Conservation (phyloP, 192 early-diverging fungal genomes). For the Allomyces arbusculus region DNA sequence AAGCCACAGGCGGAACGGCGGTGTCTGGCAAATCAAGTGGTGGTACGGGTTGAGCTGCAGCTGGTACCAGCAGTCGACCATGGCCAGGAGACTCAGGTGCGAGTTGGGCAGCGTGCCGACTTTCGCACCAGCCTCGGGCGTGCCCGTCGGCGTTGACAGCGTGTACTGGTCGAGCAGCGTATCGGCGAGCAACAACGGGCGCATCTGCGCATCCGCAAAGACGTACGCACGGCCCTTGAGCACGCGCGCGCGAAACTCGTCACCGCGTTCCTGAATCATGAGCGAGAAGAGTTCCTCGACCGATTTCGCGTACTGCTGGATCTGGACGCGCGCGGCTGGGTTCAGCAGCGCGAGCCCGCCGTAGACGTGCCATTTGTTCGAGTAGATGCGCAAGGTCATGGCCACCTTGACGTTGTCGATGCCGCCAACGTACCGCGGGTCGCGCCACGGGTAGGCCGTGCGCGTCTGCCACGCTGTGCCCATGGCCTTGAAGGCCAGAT, state of each 20-base stretch:
- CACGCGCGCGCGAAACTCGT: slow-evolving; percentile 55
- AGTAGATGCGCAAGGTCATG: slow-evolving; percentile 81
- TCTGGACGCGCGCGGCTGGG: slow-evolving; percentile 62
- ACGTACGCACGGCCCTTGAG: slow-evolving; percentile 61
- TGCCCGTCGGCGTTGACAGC: slow-evolving; percentile 24
- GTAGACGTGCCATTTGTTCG: slow-evolving; percentile 94
- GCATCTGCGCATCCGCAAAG: slow-evolving; percentile 43
- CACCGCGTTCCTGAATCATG: slow-evolving; percentile 72
- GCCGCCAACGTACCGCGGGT: slow-evolving; percentile 68
- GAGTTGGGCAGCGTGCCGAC: slow-evolving; percentile 36
- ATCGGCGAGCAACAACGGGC: slow-evolving; percentile 59
- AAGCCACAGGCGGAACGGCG: slow-evolving; percentile 79
- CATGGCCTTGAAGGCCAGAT: slow-evolving; percentile 67
- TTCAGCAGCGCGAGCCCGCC: slow-evolving; percentile 87
- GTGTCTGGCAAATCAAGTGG: slow-evolving; percentile 88
- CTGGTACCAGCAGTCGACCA: slow-evolving; percentile 83
- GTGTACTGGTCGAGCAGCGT: slow-evolving; percentile 68
- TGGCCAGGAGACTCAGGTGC: slow-evolving; percentile 78
- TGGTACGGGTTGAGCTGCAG: slow-evolving; percentile 76
- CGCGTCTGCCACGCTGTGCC: slow-evolving; percentile 60
- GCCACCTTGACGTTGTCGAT: slow-evolving; percentile 95
- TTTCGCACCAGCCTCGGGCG: background rate
- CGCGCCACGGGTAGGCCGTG: slow-evolving; percentile 37
- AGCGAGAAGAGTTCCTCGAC: slow-evolving; percentile 80
- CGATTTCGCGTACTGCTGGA: slow-evolving; percentile 70